These are phyloP conservation scores for Apiotrichum gamsii DNA, from an alignment of 1,284 basidiomycete genomes.

Conservation along the genomic window DNA sequence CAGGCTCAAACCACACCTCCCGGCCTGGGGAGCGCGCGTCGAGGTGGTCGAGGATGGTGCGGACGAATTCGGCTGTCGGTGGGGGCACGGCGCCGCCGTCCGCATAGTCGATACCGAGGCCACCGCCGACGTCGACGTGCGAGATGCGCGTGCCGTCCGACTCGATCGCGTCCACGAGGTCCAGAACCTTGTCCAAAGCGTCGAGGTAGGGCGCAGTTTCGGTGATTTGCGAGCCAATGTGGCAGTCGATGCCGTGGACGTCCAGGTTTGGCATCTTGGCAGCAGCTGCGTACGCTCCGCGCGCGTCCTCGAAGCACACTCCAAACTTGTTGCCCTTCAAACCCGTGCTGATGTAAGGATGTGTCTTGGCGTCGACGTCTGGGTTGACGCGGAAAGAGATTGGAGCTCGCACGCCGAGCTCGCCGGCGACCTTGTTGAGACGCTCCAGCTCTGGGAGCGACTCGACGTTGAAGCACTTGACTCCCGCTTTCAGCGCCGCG, in stretches of 20 bases:
- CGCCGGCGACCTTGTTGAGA: conserved; percentile 1
- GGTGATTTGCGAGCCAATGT: conserved; percentile 12
- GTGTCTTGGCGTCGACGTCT: conserved; percentile 10
- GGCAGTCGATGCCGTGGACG: conserved; percentile 7
- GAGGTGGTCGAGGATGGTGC: conserved; percentile 1
- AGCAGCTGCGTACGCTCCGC: neutral
- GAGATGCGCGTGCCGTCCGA: conserved; percentile 2
- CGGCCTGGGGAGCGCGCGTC: neutral
- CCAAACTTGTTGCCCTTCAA: conserved; percentile 14
- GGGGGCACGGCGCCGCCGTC: conserved; percentile 2
- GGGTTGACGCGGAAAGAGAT: conserved; percentile 7
- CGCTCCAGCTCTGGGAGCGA: conserved; percentile 5
- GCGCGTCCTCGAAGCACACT: conserved; percentile 1
- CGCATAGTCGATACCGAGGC: conserved; percentile 11
- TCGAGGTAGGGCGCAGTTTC: conserved; percentile 3
- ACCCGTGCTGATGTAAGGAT: conserved; percentile 7
- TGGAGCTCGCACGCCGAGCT: neutral
- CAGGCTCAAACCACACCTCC: conserved; percentile 13
- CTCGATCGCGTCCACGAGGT: conserved; percentile 5
- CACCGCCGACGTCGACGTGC: conserved; percentile 12
- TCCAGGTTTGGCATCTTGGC: neutral
- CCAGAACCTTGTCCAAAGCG: conserved; percentile 5
- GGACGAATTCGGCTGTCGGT: conserved; percentile 1
- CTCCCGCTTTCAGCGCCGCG: conserved; percentile 2
- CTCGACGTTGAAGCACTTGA: conserved; percentile 17